Conservation (phyloP, 192 early-diverging fungal genomes). For the Chytriomyces sp. region DNA sequence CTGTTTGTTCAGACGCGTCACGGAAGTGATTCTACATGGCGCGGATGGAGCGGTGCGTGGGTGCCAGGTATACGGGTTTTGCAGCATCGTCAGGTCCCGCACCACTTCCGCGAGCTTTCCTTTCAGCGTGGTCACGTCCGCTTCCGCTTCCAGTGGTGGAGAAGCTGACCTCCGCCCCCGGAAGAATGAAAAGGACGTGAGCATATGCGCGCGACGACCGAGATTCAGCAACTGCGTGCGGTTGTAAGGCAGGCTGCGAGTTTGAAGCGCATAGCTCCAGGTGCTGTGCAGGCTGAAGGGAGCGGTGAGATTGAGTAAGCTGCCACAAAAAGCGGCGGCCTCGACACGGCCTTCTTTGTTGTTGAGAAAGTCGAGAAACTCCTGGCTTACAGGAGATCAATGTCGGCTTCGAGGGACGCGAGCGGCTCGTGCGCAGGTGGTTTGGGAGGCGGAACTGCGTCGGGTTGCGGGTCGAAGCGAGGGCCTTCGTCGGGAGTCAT, state of each 20-base stretch:
- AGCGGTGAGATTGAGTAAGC: background rate
- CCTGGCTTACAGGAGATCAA: background rate
- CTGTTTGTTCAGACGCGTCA: background rate
- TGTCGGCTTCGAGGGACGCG: background rate
- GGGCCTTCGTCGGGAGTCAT: too few relatives aligned
- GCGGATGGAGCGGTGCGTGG: background rate
- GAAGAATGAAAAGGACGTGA: constrained; percentile 17
- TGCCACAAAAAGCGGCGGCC: constrained; percentile 18
- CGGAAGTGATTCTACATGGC: background rate
- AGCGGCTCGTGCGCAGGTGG: too few relatives aligned
- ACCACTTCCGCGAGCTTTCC: background rate
- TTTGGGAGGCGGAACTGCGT: too few relatives aligned
- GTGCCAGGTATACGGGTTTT: constrained; percentile 25
- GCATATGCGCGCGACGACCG: constrained; percentile 15
- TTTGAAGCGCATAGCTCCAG: constrained; percentile 14
- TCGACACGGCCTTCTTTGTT: background rate
- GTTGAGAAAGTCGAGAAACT: constrained; percentile 22
- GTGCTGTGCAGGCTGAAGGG: background rate
- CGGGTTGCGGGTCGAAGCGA: too few relatives aligned
- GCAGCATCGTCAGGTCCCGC: background rate
- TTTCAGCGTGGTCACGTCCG: background rate
- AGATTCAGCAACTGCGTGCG: constrained; percentile 11
- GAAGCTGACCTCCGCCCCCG: constrained; percentile 10
- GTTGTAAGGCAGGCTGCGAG: constrained; percentile 5
- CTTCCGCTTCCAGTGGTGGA: background rate